phyloP scores from a whole-genome alignment of 495 filamentous ascomycete species.

The Xylaria sp. region DNA sequence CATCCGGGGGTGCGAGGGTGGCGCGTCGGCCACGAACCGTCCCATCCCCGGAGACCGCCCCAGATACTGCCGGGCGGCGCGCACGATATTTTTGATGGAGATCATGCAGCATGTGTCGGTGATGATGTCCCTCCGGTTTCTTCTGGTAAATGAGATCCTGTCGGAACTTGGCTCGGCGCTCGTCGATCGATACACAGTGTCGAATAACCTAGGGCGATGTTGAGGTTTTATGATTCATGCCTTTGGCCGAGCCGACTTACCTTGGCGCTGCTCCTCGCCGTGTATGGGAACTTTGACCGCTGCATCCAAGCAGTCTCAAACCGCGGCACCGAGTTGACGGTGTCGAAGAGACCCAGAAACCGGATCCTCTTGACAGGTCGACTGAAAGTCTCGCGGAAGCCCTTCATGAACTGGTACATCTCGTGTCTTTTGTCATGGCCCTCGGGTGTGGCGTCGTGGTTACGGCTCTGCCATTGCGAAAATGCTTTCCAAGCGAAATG shows the following conservation, averaged over 20 bases:
- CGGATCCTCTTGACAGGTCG: constrained; percentile 75
- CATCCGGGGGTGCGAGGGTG: constrained; percentile 34
- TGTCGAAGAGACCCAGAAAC: constrained; percentile 75
- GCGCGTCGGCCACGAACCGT: constrained; percentile 34
- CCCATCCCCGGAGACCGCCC: background rate
- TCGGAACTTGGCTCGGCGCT: constrained; percentile 72
- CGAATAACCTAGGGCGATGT: constrained; percentile 54
- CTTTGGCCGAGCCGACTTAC: constrained; percentile 48
- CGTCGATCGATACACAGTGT: constrained; percentile 81
- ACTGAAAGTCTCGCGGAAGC: constrained; percentile 85
- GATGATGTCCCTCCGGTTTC: constrained; percentile 43
- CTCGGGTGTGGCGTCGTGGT: constrained; percentile 61
- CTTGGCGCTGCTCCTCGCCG: constrained; percentile 75
- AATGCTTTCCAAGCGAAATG: constrained; percentile 90
- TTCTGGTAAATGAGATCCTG: constrained; percentile 75
- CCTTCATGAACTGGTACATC: constrained; percentile 79
- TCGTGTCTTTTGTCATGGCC: constrained; percentile 61
- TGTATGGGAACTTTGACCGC: constrained; percentile 81
- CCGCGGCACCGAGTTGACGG: constrained; percentile 81
- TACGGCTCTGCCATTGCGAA: constrained; percentile 79
- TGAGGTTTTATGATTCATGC: constrained; percentile 59
- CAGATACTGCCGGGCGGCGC: constrained; percentile 19
- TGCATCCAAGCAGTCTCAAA: constrained; percentile 90
- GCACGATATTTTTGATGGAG: constrained; percentile 49
- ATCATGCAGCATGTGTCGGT: constrained; percentile 41